Evolutionary conservation across 495 filamentous ascomycete species (phyloP).

Genomic region (Penicillium argentinense): DNA sequence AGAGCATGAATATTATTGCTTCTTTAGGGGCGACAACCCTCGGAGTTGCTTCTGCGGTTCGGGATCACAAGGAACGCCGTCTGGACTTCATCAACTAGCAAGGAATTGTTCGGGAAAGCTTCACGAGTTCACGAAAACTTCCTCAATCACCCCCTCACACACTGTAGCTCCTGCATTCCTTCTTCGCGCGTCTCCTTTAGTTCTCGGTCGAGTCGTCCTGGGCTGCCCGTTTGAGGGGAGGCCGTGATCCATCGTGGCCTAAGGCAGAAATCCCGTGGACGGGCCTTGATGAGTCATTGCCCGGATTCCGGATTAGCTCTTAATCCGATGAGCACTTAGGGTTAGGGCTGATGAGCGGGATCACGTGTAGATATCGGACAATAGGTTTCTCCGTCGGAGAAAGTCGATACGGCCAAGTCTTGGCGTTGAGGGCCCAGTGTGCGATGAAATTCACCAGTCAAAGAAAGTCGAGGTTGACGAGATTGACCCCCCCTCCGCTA

Average conservation of each 20-base stretch:
- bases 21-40: constrained; percentile 28
- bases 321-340: constrained; percentile 3
- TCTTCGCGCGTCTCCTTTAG: no score
- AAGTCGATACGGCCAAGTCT: constrained; percentile 34
- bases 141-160: not conserved
- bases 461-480: constrained; percentile 39
- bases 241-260: constrained; percentile 8
- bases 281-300: constrained; percentile 1
- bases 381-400: constrained; percentile 23
- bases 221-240: no score
- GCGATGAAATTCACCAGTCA: constrained; percentile 50
- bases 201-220: constrained; percentile 1
- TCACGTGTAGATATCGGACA: constrained; percentile 40
- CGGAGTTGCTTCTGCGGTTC: constrained; percentile 14
- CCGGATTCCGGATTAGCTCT: not conserved
- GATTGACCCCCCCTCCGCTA: constrained; percentile 38
- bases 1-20: constrained; percentile 36
- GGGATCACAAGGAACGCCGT: constrained; percentile 12
- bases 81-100: not conserved
- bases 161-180: not conserved
- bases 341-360: constrained; percentile 28
- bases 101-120: constrained; percentile 1
- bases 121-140: not conserved
- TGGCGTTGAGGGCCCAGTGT: constrained; percentile 44
- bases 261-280: constrained; percentile 10